Base-by-base conservation (phyloP, 1,139 yeast species). In the Pichia sp. region DNA sequence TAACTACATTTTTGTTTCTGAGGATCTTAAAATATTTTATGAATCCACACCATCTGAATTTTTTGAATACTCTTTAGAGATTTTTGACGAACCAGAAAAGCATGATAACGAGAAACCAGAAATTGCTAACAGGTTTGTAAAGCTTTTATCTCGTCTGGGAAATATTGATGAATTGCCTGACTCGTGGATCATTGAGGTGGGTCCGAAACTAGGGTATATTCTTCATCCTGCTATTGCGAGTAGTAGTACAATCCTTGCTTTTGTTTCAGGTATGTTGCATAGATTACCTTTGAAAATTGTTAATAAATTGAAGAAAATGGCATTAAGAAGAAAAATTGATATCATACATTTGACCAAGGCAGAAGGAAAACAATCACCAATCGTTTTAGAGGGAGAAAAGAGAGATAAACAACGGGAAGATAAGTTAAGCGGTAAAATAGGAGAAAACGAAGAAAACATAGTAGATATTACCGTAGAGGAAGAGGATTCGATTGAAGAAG, bases 161-260 rank as follows among this genome's bases (percentile, higher is more conserved):
- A 16, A 50, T 3, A 4, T 51, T 8, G 49, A 51, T 29, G n/a
- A 11, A 5, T 34, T 58, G 3, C 45, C 54, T 1, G 42, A 38
- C 11, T 47, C 44, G 1, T 58, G 61, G 61, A 31, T 57, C 1
- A 8, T 5, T 6, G 40, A 47, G 13, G 45, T 57, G 44, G 46
- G 52, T 1, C 5, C 16, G 8, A 48, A 45, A 42, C 19, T 57
- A 6, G 15, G 19, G 7, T 45, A 34, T 38, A 5, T 55, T 4
- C 11, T 55, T 5, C 48, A 51, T 10, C 32, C 51, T 11, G 50
- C 29, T 13, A 31, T 54, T 10, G 16, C 19, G 3, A 47, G 46
- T 38, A 41, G 49, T n/a, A 42, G 44, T 3, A 16, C 31, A 1
- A 23, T 47, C n/a, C 16, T 42, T 3, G 10, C 31, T 23, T 8